Percentiles rank a stretch among this genome's conserved stretches.
phyloP scores from a whole-genome alignment of 2,329 filamentous ascomycete species.

The Lithohypha guttulata region DNA sequence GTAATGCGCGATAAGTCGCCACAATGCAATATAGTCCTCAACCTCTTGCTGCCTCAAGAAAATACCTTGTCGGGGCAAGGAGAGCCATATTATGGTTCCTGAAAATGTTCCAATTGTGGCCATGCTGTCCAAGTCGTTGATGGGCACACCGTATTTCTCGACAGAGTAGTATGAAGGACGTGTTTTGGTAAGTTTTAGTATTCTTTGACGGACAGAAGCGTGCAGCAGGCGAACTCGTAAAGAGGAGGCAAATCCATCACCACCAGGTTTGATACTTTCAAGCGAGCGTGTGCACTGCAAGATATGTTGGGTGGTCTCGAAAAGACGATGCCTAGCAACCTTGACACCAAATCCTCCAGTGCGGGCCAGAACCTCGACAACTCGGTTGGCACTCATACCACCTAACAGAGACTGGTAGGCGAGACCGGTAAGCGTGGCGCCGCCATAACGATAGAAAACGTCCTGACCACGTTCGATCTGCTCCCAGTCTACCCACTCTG shows the following conservation, averaged over 20 bases:
- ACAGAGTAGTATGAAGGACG: slow-evolving; percentile 53
- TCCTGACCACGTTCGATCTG: slow-evolving; percentile 64
- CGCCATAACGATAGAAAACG: slow-evolving; percentile 65
- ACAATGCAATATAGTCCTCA: slow-evolving; percentile 60
- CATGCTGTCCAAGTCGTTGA: slow-evolving; percentile 65
- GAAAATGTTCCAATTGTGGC: slow-evolving; percentile 62
- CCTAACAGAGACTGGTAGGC: slow-evolving; percentile 56
- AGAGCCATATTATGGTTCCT: slow-evolving; percentile 54
- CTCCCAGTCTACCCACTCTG: slow-evolving; percentile 66
- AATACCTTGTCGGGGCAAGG: slow-evolving; percentile 62
- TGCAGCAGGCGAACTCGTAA: slow-evolving; percentile 60
- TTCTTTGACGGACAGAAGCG: slow-evolving; percentile 53
- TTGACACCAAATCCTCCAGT: slow-evolving; percentile 68
- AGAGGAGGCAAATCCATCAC: slow-evolving; percentile 53
- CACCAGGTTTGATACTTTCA: slow-evolving; percentile 55
- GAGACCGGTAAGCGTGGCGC: slow-evolving; percentile 53
- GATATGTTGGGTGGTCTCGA: slow-evolving; percentile 66
- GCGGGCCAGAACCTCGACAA: slow-evolving; percentile 61
- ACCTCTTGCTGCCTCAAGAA: slow-evolving; percentile 51
- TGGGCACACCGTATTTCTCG: slow-evolving; percentile 49
- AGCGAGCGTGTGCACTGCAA: slow-evolving; percentile 58
- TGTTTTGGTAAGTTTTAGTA: slow-evolving; percentile 46
- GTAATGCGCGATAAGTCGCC: slow-evolving; percentile 62
- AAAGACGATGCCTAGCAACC: slow-evolving; percentile 52
- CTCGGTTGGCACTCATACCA: slow-evolving; percentile 49